These are phyloP conservation scores for Kalaharituber pfeilii DNA, from an alignment of 2,329 filamentous ascomycete genomes.

Conservation along the genomic window DNA sequence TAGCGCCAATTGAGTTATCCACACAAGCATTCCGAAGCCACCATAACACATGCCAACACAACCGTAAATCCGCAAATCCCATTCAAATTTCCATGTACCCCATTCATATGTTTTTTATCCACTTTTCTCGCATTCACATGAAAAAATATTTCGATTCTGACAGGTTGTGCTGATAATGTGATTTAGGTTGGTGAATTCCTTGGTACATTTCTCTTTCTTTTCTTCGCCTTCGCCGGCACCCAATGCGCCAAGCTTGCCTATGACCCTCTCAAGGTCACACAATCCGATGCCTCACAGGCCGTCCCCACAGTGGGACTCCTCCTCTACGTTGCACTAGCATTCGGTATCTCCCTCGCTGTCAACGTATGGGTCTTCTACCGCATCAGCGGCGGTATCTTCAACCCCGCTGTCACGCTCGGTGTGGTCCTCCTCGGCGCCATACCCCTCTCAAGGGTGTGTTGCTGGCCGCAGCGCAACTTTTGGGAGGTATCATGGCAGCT, in stretches of 20 bases:
- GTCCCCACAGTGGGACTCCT: slow-evolving; percentile 21
- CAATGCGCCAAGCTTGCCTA: slow-evolving; percentile 13
- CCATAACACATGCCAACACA: too few relatives aligned
- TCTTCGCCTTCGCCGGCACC: slow-evolving; percentile 24
- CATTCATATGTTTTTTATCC: not conserved
- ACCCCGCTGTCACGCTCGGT: slow-evolving; percentile 36
- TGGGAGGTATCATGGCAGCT: slow-evolving; percentile 42
- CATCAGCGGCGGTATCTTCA: slow-evolving; percentile 31
- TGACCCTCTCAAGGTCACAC: not conserved
- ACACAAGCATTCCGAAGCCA: too few relatives aligned
- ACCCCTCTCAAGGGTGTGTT: slow-evolving; percentile 35
- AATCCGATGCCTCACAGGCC: slow-evolving; percentile 3
- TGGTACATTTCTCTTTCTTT: slow-evolving; percentile 27
- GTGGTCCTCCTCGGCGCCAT: slow-evolving; percentile 43
- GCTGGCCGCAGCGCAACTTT: slow-evolving; percentile 40
- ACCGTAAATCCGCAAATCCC: too few relatives aligned
- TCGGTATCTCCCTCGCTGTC: slow-evolving; percentile 35
- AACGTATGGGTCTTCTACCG: slow-evolving; percentile 43
- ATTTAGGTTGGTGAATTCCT: slow-evolving; percentile 6
- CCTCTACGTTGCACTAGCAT: slow-evolving; percentile 35
- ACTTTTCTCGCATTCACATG: not conserved
- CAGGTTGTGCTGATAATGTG: slow-evolving; percentile 1
- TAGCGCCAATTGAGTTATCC: too few relatives aligned
- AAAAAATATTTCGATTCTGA: not conserved
- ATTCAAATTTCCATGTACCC: too few relatives aligned